These are phyloP conservation scores for Pisolithus marmoratus DNA, from an alignment of 768 basidiomycete species.

Conservation along the genomic window DNA sequence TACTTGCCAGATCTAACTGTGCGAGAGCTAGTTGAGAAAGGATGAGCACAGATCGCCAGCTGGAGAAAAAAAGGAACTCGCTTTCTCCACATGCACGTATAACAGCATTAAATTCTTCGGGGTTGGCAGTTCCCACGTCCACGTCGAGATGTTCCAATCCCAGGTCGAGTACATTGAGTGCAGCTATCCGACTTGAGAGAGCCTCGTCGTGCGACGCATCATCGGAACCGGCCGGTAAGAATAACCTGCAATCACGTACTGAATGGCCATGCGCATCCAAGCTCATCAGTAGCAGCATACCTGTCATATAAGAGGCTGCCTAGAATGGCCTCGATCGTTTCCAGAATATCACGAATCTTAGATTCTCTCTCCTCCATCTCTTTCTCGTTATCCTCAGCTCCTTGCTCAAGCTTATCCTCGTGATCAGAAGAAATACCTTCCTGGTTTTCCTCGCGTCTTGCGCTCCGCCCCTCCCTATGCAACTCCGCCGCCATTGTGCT, in stretches of 20 bases:
- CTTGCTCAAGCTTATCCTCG: slow-evolving; percentile 11
- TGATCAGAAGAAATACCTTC: no score
- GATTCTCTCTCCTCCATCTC: slow-evolving; percentile 27
- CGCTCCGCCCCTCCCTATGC: slow-evolving; percentile 23
- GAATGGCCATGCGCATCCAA: neutral
- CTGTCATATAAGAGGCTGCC: slow-evolving; percentile 80
- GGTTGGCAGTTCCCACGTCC: slow-evolving; percentile 52
- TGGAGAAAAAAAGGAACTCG: slow-evolving; percentile 31
- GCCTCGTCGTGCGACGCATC: slow-evolving; percentile 89
- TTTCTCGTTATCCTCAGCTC: slow-evolving; percentile 23
- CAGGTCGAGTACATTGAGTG: slow-evolving; percentile 87
- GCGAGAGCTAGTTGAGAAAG: slow-evolving; percentile 39
- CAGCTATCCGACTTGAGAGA: slow-evolving; percentile 82
- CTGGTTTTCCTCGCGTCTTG: neutral
- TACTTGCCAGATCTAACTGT: slow-evolving; percentile 41
- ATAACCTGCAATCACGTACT: slow-evolving; percentile 46
- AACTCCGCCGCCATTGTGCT: slow-evolving; percentile 60
- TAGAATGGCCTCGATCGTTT: slow-evolving; percentile 66
- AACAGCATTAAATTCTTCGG: slow-evolving; percentile 51
- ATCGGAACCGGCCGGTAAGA: slow-evolving; percentile 65
- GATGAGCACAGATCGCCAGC: slow-evolving; percentile 21
- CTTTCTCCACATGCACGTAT: slow-evolving; percentile 74
- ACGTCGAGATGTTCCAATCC: slow-evolving; percentile 86
- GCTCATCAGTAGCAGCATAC: slow-evolving; percentile 29
- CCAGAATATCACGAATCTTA: slow-evolving; percentile 56